Conservation (phyloP, 2,329 filamentous ascomycete species). For the Trichoderma sp. region DNA sequence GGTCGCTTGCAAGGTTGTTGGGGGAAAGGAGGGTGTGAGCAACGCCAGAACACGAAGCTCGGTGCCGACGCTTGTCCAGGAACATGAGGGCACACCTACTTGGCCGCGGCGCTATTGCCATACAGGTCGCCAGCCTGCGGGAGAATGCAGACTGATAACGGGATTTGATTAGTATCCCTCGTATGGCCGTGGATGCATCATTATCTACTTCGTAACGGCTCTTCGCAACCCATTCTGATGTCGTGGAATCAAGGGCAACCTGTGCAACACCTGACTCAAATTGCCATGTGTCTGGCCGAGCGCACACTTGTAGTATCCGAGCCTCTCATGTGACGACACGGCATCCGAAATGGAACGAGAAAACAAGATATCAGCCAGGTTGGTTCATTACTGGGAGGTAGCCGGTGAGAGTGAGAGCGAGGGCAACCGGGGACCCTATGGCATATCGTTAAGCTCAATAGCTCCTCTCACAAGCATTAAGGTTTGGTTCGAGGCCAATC, state of each 20-base stretch:
- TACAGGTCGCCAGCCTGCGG: background rate
- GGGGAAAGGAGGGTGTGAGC: background rate
- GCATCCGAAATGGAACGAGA: background rate
- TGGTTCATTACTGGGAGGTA: background rate
- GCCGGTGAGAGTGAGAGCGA: background rate
- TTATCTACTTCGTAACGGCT: background rate
- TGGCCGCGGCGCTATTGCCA: background rate
- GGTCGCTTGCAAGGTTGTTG: constrained; percentile 11
- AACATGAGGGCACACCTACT: constrained; percentile 7
- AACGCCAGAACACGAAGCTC: constrained; percentile 7
- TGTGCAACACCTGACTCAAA: background rate
- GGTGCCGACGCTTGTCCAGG: constrained; percentile 10
- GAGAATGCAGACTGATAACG: background rate
- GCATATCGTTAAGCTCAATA: background rate
- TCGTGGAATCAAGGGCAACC: background rate
- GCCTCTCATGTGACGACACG: background rate
- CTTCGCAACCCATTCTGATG: background rate
- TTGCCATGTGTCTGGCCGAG: constrained; percentile 4
- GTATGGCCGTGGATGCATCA: background rate
- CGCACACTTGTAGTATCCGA: background rate
- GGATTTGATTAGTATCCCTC: background rate
- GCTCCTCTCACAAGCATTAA: constrained; percentile 2
- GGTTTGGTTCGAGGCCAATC: constrained; percentile 11
- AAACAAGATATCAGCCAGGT: background rate
- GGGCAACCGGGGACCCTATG: background rate